phyloP scores from a whole-genome alignment of 306 rosid genomes.

The Inga oerstediana region DNA sequence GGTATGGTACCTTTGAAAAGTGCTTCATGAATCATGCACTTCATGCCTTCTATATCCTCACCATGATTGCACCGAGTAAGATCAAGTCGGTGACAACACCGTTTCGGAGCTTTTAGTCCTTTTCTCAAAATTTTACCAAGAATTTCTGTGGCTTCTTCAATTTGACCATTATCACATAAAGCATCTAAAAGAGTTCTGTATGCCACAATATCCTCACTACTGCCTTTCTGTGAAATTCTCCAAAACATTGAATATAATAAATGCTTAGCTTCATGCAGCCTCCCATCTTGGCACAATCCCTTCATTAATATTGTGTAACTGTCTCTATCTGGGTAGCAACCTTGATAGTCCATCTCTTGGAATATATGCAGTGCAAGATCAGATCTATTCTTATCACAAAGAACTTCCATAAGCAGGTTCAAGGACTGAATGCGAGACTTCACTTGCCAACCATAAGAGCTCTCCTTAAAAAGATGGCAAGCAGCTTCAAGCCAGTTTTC shows the following conservation, averaged over 20 bases:
- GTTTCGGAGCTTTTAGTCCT: constrained; percentile 60
- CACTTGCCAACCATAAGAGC: constrained; percentile 57
- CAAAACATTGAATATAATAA: constrained; percentile 63
- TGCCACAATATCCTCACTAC: constrained; percentile 55
- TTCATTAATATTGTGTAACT: constrained; percentile 52
- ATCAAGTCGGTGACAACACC: constrained; percentile 39
- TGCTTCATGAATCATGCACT: constrained; percentile 48
- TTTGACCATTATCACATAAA: constrained; percentile 50
- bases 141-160: constrained; percentile 52
- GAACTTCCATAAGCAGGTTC: constrained; percentile 55
- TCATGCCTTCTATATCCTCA: constrained; percentile 36
- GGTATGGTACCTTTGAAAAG: constrained; percentile 53
- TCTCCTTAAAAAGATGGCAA: constrained; percentile 44
- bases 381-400: constrained; percentile 43
- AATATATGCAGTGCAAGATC: constrained; percentile 56
- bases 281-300: constrained; percentile 56
- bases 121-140: constrained; percentile 56
- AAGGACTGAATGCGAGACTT: constrained; percentile 45
- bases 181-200: constrained; percentile 58
- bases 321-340: constrained; percentile 54
- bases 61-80: constrained; percentile 26
- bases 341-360: constrained; percentile 58
- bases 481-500: constrained; percentile 44
- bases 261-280: constrained; percentile 60
- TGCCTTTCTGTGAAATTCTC: constrained; percentile 63